phyloP scores from a whole-genome alignment of 2,329 filamentous ascomycete species.

The Venturiaceae sp. region DNA sequence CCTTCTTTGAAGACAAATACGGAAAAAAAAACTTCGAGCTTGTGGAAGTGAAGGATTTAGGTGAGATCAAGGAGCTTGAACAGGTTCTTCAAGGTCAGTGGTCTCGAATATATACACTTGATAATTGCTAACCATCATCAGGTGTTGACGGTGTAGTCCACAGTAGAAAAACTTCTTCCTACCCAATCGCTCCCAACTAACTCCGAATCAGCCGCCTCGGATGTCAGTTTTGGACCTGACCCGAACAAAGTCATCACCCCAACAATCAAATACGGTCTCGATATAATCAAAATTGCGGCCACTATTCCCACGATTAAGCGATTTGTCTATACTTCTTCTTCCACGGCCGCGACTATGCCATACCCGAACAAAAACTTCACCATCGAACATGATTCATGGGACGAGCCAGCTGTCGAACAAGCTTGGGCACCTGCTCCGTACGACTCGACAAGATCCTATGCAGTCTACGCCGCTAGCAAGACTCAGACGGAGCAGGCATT shows the following conservation, averaged over 20 bases:
- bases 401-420: constrained; percentile 23
- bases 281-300: constrained; percentile 27
- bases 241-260: constrained; percentile 33
- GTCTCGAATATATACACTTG: neutral
- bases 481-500: constrained; percentile 34
- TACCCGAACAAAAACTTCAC: constrained; percentile 23
- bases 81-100: neutral
- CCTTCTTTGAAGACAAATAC: constrained; percentile 19
- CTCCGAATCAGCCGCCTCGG: constrained; percentile 18
- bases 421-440: constrained; percentile 24
- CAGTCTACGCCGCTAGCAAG: constrained; percentile 38
- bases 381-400: constrained; percentile 26
- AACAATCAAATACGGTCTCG: constrained; percentile 21
- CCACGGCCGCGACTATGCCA: constrained; percentile 23
- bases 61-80: constrained; percentile 1
- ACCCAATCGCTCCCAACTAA: neutral
- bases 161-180: neutral
- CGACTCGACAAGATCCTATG: constrained; percentile 13
- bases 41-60: constrained; percentile 20
- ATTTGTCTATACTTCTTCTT: constrained; percentile 30
- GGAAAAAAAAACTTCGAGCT: constrained; percentile 17
- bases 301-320: constrained; percentile 29
- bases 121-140: neutral
- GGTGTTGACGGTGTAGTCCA: neutral
- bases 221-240: constrained; percentile 26